phyloP scores from a whole-genome alignment of 2,329 filamentous ascomycete species.

The Microsporum canis region DNA sequence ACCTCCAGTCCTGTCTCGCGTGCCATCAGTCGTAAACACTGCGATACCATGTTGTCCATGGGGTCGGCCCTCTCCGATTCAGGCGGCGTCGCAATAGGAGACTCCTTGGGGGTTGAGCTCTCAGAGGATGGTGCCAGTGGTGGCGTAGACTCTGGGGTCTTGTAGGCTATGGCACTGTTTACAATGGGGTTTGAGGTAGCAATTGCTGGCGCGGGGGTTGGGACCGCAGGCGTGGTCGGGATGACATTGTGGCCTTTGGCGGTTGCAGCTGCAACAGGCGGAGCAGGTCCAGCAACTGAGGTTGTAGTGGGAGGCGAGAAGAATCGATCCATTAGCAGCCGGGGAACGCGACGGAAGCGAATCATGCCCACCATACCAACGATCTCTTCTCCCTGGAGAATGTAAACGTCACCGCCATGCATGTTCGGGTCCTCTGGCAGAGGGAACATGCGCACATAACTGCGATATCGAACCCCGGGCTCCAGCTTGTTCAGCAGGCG shows the following conservation, averaged over 20 bases:
- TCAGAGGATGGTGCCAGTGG: background rate
- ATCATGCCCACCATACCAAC: slow-evolving; percentile 20
- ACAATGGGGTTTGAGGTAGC: background rate
- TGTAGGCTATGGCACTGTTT: background rate
- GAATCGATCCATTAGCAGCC: background rate
- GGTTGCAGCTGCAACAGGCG: background rate
- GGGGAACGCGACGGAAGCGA: background rate
- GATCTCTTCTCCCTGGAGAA: slow-evolving; percentile 20
- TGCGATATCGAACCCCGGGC: background rate
- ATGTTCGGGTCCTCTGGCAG: slow-evolving; percentile 11
- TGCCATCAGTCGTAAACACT: background rate
- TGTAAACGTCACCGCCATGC: slow-evolving; percentile 20
- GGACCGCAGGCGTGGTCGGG: background rate
- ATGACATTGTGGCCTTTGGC: background rate
- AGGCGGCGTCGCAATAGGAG: background rate
- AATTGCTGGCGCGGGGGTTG: background rate
- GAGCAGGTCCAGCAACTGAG: background rate
- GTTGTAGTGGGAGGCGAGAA: slow-evolving; percentile 13
- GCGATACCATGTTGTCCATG: background rate
- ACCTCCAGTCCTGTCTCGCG: background rate
- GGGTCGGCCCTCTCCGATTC: background rate
- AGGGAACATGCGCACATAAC: slow-evolving; percentile 9
- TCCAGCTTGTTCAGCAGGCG: slow-evolving; percentile 11
- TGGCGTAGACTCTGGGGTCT: background rate
- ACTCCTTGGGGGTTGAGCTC: background rate